These are phyloP conservation scores for Ophiostoma novo-ulmi DNA, from an alignment of 2,329 filamentous ascomycete species.

Conservation along the genomic window DNA sequence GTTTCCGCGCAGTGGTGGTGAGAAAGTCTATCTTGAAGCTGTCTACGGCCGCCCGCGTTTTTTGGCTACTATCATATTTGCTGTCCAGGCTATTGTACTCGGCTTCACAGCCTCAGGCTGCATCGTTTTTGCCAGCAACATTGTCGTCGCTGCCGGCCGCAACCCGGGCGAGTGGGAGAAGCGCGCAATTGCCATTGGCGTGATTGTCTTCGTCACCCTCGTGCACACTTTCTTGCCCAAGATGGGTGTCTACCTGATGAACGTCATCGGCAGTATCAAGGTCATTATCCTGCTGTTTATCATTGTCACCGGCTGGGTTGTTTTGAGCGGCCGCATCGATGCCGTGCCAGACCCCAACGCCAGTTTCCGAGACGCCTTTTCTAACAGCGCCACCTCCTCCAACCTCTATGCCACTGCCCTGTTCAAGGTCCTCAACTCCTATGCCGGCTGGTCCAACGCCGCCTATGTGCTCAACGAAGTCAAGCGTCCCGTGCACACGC, in stretches of 20 bases:
- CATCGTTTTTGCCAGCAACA: slow-evolving; percentile 32
- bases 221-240: slow-evolving; percentile 51
- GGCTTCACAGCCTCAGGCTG: slow-evolving; percentile 28
- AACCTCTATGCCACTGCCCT: slow-evolving; percentile 52
- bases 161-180: slow-evolving; percentile 50
- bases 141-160: slow-evolving; percentile 48
- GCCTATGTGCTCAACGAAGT: slow-evolving; percentile 63
- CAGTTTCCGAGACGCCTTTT: slow-evolving; percentile 54
- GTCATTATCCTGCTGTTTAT: slow-evolving; percentile 56
- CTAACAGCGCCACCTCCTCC: slow-evolving; percentile 39
- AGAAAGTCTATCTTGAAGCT: slow-evolving; percentile 63
- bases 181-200: slow-evolving; percentile 51
- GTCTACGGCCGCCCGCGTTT: slow-evolving; percentile 56
- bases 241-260: slow-evolving; percentile 56
- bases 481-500: slow-evolving; percentile 58
- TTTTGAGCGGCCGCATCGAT: slow-evolving; percentile 46
- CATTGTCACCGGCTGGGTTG: slow-evolving; percentile 56
- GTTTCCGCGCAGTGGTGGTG: slow-evolving; percentile 57
- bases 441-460: slow-evolving; percentile 58
- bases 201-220: slow-evolving; percentile 50
- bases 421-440: slow-evolving; percentile 56
- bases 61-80: slow-evolving; percentile 55
- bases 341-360: slow-evolving; percentile 45
- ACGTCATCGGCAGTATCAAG: slow-evolving; percentile 56
- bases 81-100: slow-evolving; percentile 35